phyloP scores from a whole-genome alignment of 495 filamentous ascomycete species.

The Neurospora discreta region DNA sequence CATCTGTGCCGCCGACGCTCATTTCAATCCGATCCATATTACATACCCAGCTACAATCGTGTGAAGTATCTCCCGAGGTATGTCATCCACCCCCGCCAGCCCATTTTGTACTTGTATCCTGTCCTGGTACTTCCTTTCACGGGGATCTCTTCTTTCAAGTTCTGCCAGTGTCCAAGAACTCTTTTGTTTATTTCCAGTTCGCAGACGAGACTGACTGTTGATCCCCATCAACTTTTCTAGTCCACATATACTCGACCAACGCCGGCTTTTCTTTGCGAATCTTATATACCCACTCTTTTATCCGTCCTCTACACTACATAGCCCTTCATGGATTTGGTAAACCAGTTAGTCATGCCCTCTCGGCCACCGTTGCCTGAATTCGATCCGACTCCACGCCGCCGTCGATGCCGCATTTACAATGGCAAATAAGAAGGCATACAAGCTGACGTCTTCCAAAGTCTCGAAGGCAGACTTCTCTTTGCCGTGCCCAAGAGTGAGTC shows the following conservation, averaged over 20 bases:
- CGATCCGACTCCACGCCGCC: background rate
- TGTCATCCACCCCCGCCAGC: background rate
- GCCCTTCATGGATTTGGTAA: slow-evolving; percentile 65
- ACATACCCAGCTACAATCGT: background rate
- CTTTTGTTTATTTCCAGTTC: background rate
- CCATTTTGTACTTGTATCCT: background rate
- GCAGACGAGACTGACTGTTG: background rate
- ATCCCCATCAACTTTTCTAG: background rate
- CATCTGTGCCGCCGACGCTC: background rate
- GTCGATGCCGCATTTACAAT: background rate
- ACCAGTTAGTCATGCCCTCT: slow-evolving; percentile 51
- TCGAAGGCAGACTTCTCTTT: slow-evolving; percentile 89
- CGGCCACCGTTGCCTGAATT: background rate
- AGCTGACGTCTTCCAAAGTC: slow-evolving; percentile 39
- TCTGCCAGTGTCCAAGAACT: background rate
- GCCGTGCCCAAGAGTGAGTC: slow-evolving; percentile 91
- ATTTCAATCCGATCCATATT: background rate
- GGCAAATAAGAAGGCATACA: slow-evolving; percentile 18
- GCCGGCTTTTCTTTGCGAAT: background rate
- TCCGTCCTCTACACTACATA: background rate
- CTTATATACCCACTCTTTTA: background rate
- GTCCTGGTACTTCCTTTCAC: background rate
- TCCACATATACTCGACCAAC: background rate
- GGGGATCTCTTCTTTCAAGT: background rate
- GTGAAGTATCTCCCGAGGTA: background rate